Evolutionary conservation across 2,329 filamentous ascomycete genomes (phyloP), one percentile per base, ranked within the genome.

Genomic region (Thielaviopsis ethacetica): DNA sequence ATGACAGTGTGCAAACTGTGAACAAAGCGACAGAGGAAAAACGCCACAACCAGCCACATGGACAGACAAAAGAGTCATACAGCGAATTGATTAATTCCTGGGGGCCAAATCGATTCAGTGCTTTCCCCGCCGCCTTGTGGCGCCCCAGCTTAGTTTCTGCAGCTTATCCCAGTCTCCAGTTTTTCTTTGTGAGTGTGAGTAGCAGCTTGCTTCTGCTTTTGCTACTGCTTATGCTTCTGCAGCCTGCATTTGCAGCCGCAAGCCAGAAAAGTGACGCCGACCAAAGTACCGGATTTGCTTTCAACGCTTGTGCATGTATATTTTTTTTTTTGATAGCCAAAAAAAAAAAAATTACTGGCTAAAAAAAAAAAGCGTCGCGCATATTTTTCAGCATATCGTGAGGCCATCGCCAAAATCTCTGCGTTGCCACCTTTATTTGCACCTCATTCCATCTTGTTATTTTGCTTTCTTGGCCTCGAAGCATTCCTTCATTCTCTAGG

Each of bases 281-380:
- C 59, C 57, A n/a, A 56, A 38, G 41, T 59, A 44, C 34, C 49
- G 50, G 56, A 52, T 52, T 50, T 27, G 21, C 26, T 21, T 49
- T 41, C 49, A 49, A 51, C 41, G 54, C 59, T 61, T 61, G 59
- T 61, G 59, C 49, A 59, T 15, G 38, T 50, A 56, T 49, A 50
- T 56, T 56, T 56, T 56, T 30, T 26, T 47, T 49, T 49, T 21
- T 9, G 38, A 5, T 49, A 49, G 4, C n/a, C 21, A 49, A 49
- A 21, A 49, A 49, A 44, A 44, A 44, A 17, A 44, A 44, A 44
- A 34, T 26, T 34, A 34, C 30, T 34, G 26, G 27, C 53, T n/a
- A n/a, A 26, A 59, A 22, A 50, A 50, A 59, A 50, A 47, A 30
- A 27, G 34, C 21, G n/a, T 57, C 54, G 50, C 54, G 49, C 50